Base-by-base conservation (phyloP, 495 filamentous ascomycete species). In the Parathielavia appendiculata region DNA sequence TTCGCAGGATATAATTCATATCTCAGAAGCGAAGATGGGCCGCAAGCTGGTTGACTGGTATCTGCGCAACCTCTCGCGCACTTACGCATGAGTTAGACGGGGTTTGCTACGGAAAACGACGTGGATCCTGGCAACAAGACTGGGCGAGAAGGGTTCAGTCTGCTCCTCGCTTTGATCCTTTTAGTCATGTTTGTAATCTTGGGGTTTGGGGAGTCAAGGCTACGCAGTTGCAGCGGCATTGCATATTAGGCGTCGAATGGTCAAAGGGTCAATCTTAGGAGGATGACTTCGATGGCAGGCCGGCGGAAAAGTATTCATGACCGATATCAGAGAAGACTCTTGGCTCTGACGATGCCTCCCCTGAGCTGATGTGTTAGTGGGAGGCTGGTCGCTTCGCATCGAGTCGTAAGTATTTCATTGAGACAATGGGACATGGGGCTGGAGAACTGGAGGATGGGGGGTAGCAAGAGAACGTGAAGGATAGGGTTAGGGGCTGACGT, bases 41-140 rank as follows among this genome's bases (percentile, higher is more conserved):
- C 83, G 93, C 60, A 92, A 92, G 74, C 76, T 98, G 69, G 92
- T 97, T 56, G 93, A 98, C 77, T 98, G 93, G 93, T 98, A 98
- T 75, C 83, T 98, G 67, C 85, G 95, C 66, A 98, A 98, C 77
- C 80, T 98, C 66, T 86, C 91, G 46, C 86, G 93, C 65, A 95
- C 91, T 49, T 98, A 98, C 77, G 73, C 74, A 23, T 66, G 57
- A 66, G 48, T 17, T 34, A 14, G 20, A 36, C 30, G 32, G 26
- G 17, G 16, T 3, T 19, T 19, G 22, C 17, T 12, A n/a, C 17
- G 11, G 22, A n/a, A 20, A 36, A 30, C 8, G 34, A 41, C 23
- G 38, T 26, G 35, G 54, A 39, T 38, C 48, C 50, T 53, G 32
- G 32, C 43, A 13, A 41, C 41, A 47, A 32, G 20, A 16, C 7